A percentile compares a stretch with the other conserved stretches of the same genome.
Conservation (phyloP, 176 grass and related monocot species). For the Triticum monococcum region DNA sequence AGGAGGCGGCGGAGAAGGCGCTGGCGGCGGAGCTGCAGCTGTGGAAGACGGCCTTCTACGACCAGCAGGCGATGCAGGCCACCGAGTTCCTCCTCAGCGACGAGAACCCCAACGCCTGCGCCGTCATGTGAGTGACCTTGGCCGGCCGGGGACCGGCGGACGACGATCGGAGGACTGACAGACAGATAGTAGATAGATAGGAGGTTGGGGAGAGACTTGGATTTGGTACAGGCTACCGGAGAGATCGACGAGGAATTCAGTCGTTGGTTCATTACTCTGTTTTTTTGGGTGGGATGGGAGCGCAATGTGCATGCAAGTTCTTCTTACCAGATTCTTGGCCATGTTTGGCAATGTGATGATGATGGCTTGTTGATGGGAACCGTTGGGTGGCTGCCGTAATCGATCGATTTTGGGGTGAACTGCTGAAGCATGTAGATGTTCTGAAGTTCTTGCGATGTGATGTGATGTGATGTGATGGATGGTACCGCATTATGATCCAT, state of each 20-base stretch:
- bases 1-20: constrained; percentile 26
- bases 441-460: background rate
- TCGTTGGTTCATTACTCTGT: background rate
- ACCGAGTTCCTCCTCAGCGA: constrained; percentile 74
- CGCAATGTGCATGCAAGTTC: background rate
- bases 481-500: background rate
- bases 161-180: background rate
- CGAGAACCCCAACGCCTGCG: constrained; percentile 85
- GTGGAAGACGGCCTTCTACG: constrained; percentile 46
- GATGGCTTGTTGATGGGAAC: background rate
- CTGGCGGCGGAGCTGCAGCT: constrained; percentile 27
- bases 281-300: background rate
- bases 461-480: background rate
- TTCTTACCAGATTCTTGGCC: background rate
- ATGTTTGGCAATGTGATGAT: background rate
- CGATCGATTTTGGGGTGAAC: background rate
- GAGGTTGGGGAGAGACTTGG: background rate
- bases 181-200: background rate
- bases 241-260: background rate
- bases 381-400: background rate
- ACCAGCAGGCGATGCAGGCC: constrained; percentile 40
- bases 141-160: no score
- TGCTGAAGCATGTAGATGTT: background rate
- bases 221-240: background rate
- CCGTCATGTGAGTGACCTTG: constrained; percentile 46